Conservation (phyloP, 805 yeast genomes). For the Lipomyces sp. region DNA sequence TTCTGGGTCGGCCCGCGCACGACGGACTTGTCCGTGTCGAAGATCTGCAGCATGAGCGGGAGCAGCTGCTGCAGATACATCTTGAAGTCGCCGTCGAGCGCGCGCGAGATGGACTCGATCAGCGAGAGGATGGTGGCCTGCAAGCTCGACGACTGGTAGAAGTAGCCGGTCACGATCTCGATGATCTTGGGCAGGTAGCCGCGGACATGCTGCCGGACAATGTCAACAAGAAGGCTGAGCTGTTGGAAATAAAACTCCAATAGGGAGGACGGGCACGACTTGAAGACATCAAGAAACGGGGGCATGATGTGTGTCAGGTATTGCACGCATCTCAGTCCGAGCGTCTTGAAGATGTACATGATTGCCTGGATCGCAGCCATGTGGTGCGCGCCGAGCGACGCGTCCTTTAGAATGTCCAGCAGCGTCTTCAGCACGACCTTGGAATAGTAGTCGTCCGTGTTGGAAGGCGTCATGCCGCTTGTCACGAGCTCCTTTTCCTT, state of each 20-base stretch:
- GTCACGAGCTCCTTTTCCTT: constrained; percentile 84
- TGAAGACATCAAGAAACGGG: constrained; percentile 81
- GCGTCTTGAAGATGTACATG: constrained; percentile 81
- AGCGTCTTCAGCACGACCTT: constrained; percentile 87
- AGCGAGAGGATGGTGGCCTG: constrained; percentile 77
- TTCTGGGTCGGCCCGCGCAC: constrained; percentile 49
- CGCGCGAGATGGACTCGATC: constrained; percentile 77
- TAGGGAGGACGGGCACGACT: constrained; percentile 65
- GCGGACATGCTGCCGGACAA: constrained; percentile 86
- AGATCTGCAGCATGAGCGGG: constrained; percentile 68
- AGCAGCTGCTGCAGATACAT: constrained; percentile 73
- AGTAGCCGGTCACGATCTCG: constrained; percentile 70
- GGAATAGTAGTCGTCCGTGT: constrained; percentile 82
- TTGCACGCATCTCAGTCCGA: constrained; percentile 87
- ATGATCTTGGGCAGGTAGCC: constrained; percentile 77
- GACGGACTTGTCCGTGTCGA: constrained; percentile 62
- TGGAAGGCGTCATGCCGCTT: constrained; percentile 90
- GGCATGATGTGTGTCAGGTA: constrained; percentile 85
- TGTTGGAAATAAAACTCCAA: constrained; percentile 88
- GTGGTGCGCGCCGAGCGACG: constrained; percentile 80
- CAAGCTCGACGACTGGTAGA: constrained; percentile 51
- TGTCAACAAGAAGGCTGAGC: constrained; percentile 68
- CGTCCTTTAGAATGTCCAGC: constrained; percentile 79
- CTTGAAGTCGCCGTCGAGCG: constrained; percentile 90
- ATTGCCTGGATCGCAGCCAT: constrained; percentile 92